Conservation (phyloP, 441 rosid species). For the Arabidopsis hybrid region DNA sequence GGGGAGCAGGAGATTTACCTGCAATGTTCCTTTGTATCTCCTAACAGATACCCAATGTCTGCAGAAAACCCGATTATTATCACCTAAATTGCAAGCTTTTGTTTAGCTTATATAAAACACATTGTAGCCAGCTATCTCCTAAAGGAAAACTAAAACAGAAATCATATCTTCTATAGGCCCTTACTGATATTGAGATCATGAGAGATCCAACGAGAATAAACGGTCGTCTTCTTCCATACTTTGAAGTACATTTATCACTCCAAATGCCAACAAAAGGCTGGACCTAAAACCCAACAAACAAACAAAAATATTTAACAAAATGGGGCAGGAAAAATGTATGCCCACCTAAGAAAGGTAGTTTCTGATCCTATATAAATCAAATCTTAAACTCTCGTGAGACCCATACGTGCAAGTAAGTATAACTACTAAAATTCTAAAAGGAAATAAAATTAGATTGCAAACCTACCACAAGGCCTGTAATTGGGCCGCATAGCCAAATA, state of each 20-base stretch:
- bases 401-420: background rate
- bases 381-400: constrained; percentile 10
- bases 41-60: constrained; percentile 89
- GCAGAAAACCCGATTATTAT: constrained; percentile 96
- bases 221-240: constrained; percentile 89
- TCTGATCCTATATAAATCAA: background rate
- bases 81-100: constrained; percentile 80
- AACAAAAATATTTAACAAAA: constrained; percentile 29
- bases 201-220: constrained; percentile 91
- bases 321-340: background rate
- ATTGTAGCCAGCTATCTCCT: constrained; percentile 33
- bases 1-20: constrained; percentile 56
- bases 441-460: constrained; percentile 16
- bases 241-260: constrained; percentile 95
- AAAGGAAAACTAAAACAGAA: constrained; percentile 3
- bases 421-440: constrained; percentile 14
- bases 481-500: constrained; percentile 98
- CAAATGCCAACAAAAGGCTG: constrained; percentile 98
- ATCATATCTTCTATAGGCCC: constrained; percentile 45
- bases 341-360: background rate
- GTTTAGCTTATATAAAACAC: constrained; percentile 53
- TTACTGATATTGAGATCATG: constrained; percentile 87
- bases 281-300: constrained; percentile 62
- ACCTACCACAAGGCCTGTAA: constrained; percentile 97
- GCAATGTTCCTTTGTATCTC: constrained; percentile 92